Conservation (phyloP, 495 filamentous ascomycete species). For the Monascus purpureus region DNA sequence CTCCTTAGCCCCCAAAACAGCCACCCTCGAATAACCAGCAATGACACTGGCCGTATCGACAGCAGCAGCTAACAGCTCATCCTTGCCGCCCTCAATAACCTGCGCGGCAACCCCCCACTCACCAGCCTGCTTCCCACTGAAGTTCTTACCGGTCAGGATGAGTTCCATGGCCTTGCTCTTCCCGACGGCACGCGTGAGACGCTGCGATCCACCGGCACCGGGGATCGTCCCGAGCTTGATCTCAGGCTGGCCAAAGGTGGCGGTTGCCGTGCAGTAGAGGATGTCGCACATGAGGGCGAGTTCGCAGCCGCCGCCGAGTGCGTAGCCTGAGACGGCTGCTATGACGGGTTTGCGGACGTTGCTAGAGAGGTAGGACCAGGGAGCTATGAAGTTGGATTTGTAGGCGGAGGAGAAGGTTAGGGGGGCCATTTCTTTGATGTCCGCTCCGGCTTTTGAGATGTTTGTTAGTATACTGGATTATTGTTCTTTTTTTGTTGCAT, state of each 20-base stretch:
- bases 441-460: conserved; percentile 58
- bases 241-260: conserved; percentile 92
- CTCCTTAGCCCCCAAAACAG: conserved; percentile 88
- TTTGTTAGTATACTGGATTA: background rate
- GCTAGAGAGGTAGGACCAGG: conserved; percentile 74
- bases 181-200: conserved; percentile 75
- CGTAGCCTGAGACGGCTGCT: conserved; percentile 85
- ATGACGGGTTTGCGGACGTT: conserved; percentile 82
- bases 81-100: conserved; percentile 60
- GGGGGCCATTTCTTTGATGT: conserved; percentile 97
- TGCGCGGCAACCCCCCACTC: conserved; percentile 82
- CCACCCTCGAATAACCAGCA: conserved; percentile 63
- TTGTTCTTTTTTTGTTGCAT: background rate
- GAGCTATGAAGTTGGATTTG: conserved; percentile 77
- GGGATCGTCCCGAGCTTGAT: conserved; percentile 89
- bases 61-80: conserved; percentile 65
- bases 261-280: conserved; percentile 68
- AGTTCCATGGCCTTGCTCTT: conserved; percentile 90
- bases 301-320: conserved; percentile 90
- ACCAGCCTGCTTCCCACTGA: conserved; percentile 67
- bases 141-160: conserved; percentile 74
- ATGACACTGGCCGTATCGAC: conserved; percentile 78
- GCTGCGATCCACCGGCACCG: conserved; percentile 81
- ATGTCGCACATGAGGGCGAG: conserved; percentile 97
- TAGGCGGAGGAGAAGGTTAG: conserved; percentile 79